Evolutionary conservation across 768 basidiomycete species (phyloP).

Genomic region (Pulveroboletus sp.): DNA sequence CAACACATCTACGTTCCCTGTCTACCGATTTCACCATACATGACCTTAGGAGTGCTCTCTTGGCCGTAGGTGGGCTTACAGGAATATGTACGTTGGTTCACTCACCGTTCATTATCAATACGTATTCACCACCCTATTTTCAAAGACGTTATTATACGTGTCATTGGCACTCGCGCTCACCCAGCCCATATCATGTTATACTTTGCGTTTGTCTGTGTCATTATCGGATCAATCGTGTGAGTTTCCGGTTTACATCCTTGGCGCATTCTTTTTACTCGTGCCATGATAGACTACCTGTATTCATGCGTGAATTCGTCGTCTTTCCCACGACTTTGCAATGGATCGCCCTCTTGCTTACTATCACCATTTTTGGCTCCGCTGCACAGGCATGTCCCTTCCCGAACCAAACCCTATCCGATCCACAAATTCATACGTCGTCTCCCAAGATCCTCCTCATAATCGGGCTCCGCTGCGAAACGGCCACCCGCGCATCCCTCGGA

Average conservation of each 20-base stretch:
- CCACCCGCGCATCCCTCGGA: conserved; percentile 59
- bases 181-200: conserved; percentile 69
- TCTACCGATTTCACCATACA: background rate
- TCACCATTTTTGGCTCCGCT: conserved; percentile 14
- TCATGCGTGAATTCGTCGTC: conserved; percentile 5
- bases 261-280: too few relatives aligned
- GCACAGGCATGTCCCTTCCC: conserved; percentile 12
- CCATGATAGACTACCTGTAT: too few relatives aligned
- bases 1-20: background rate
- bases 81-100: too few relatives aligned
- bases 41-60: conserved; percentile 49
- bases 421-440: conserved; percentile 40
- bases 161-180: conserved; percentile 75
- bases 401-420: background rate
- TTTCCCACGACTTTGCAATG: conserved; percentile 20
- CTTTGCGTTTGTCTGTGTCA: conserved; percentile 58
- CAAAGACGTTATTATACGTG: conserved; percentile 52
- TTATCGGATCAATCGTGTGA: conserved; percentile 12
- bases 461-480: conserved; percentile 65
- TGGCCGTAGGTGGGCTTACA: conserved; percentile 54
- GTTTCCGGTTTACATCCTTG: background rate
- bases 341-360: conserved; percentile 9
- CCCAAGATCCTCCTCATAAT: conserved; percentile 39
- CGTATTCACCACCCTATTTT: background rate
- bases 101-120: background rate